Conservation (phyloP, 441 rosid species). For the Populus hybrid region DNA sequence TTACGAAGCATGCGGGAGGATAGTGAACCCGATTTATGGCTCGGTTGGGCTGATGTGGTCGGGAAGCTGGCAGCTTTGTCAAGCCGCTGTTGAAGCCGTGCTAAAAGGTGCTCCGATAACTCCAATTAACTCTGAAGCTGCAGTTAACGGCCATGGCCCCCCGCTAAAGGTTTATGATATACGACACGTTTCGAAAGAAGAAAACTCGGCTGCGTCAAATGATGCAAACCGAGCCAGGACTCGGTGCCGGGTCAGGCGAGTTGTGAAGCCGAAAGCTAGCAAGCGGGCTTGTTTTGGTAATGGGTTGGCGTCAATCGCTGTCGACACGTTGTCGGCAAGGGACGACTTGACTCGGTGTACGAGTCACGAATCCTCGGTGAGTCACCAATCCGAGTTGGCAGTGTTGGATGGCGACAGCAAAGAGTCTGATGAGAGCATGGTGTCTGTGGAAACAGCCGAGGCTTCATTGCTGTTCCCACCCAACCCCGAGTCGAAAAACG, state of each 20-base stretch:
- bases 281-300: neutral
- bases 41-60: conserved; percentile 57
- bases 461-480: conserved; percentile 29
- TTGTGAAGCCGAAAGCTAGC: conserved; percentile 33
- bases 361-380: conserved; percentile 78
- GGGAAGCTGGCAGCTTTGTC: conserved; percentile 56
- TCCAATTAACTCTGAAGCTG: conserved; percentile 56
- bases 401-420: conserved; percentile 54
- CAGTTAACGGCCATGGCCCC: conserved; percentile 55
- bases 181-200: conserved; percentile 79
- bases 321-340: neutral
- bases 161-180: conserved; percentile 78
- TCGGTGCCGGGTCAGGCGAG: conserved; percentile 55
- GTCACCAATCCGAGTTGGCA: conserved; percentile 58
- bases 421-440: conserved; percentile 50
- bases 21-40: conserved; percentile 54
- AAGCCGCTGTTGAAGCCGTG: conserved; percentile 52
- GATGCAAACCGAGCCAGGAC: conserved; percentile 40
- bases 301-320: conserved; percentile 22
- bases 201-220: conserved; percentile 44
- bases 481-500: conserved; percentile 25
- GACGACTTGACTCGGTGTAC: conserved; percentile 48
- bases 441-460: conserved; percentile 59
- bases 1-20: conserved; percentile 63
- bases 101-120: conserved; percentile 41